phyloP scores from a whole-genome alignment of 768 basidiomycete species.

The Boletus pseudo-olivaceus region DNA sequence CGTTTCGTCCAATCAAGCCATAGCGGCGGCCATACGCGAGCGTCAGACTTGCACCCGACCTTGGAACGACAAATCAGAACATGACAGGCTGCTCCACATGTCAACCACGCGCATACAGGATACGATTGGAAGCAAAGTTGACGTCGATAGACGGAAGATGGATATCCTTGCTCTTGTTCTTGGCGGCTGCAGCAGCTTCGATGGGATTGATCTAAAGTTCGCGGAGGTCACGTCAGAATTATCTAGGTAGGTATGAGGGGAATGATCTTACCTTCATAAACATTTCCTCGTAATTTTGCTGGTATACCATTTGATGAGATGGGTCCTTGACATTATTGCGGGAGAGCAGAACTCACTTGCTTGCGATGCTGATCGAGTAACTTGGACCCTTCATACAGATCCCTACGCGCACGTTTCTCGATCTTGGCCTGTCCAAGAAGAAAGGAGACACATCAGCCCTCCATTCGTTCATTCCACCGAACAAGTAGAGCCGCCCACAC shows the following conservation, averaged over 20 bases:
- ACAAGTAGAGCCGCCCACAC: constrained; percentile 32
- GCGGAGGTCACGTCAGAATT: background rate
- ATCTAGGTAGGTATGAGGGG: background rate
- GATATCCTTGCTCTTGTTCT: constrained; percentile 97
- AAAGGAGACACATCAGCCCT: background rate
- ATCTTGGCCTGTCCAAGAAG: constrained; percentile 72
- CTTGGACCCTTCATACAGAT: constrained; percentile 95
- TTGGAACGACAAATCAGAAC: constrained; percentile 27
- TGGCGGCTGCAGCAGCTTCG: constrained; percentile 68
- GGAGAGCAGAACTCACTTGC: constrained; percentile 49
- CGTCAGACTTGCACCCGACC: constrained; percentile 82
- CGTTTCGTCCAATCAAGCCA: constrained; percentile 88
- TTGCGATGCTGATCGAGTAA: constrained; percentile 88
- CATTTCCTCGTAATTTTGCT: constrained; percentile 99
- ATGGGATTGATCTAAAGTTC: constrained; percentile 79
- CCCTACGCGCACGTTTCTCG: constrained; percentile 87
- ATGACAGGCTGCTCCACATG: background rate
- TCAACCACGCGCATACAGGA: constrained; percentile 51
- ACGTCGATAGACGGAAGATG: constrained; percentile 95
- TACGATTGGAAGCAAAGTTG: constrained; percentile 92
- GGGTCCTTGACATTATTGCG: background rate
- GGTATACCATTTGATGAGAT: background rate
- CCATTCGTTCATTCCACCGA: background rate
- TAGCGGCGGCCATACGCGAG: constrained; percentile 88
- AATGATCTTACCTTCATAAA: constrained; percentile 83